A percentile compares a stretch with the other conserved stretches of the same genome.
phyloP scores from a whole-genome alignment of 2,329 filamentous ascomycete species.

The Hyphodiscus sp. region DNA sequence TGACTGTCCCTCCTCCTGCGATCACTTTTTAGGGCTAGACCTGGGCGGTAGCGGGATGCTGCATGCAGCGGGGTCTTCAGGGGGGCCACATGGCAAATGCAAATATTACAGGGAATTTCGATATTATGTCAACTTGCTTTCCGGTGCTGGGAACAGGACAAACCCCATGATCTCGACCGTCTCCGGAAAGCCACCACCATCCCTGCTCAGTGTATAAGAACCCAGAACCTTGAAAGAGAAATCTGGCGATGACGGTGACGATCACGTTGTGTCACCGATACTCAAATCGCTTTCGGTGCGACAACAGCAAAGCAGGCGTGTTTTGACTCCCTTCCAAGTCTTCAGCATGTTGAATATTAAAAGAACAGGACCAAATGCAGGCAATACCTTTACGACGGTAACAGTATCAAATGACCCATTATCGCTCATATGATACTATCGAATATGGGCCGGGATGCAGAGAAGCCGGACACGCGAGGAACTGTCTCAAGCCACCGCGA shows the following conservation, averaged over 20 bases:
- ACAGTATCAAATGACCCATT: conserved; percentile 6
- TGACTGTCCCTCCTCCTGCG: not conserved
- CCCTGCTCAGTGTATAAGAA: not conserved
- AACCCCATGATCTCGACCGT: not conserved
- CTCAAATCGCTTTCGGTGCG: not conserved
- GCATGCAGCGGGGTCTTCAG: not conserved
- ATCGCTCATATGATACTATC: not conserved
- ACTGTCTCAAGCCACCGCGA: not conserved
- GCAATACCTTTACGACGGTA: not conserved
- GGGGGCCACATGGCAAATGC: not conserved
- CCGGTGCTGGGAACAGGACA: not conserved
- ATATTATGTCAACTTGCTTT: not conserved
- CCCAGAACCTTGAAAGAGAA: not conserved
- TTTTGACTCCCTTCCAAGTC: not conserved
- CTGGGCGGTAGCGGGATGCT: not conserved
- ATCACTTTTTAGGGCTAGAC: not conserved
- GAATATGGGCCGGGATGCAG: not conserved
- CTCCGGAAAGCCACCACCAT: not conserved
- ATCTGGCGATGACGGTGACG: not conserved
- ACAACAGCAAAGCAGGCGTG: not conserved
- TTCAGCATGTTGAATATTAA: not conserved
- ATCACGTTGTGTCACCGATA: not conserved
- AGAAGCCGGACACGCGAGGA: not conserved
- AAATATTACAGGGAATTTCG: not conserved
- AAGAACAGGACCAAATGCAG: not conserved